Conservation (phyloP, 371 early-diverging fungal species). For the Syncephalastrum racemosum region DNA sequence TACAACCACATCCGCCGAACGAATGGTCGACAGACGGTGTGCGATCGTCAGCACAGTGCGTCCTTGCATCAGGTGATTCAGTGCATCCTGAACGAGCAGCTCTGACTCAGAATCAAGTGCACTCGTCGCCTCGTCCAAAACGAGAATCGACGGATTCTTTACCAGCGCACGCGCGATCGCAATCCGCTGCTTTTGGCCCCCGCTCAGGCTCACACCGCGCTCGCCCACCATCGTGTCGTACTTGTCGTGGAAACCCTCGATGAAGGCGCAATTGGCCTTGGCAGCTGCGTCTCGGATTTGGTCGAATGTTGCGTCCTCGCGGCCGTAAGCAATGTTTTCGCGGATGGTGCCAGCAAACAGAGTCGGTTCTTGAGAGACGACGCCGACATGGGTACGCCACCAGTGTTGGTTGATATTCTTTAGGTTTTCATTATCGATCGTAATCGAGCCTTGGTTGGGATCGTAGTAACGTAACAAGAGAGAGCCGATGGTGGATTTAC, state of each 20-base stretch:
- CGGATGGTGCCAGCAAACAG: constrained; percentile 80
- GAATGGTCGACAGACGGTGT: constrained; percentile 71
- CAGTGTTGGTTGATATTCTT: constrained; percentile 49
- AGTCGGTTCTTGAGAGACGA: constrained; percentile 82
- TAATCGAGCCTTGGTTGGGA: constrained; percentile 47
- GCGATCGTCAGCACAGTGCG: constrained; percentile 72
- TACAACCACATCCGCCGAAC: constrained; percentile 64
- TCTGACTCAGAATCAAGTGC: constrained; percentile 78
- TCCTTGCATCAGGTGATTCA: constrained; percentile 56
- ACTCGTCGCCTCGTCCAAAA: constrained; percentile 90
- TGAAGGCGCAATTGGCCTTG: constrained; percentile 71
- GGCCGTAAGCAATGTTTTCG: constrained; percentile 77
- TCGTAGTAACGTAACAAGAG: constrained; percentile 77
- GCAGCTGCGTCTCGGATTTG: constrained; percentile 60
- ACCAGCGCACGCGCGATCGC: constrained; percentile 78
- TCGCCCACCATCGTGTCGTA: constrained; percentile 74
- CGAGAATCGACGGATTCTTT: constrained; percentile 68
- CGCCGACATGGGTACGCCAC: constrained; percentile 63
- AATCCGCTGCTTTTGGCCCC: constrained; percentile 85
- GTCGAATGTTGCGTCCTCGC: constrained; percentile 54
- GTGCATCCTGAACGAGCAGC: constrained; percentile 60
- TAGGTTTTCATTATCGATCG: constrained; percentile 61
- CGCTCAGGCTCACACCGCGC: constrained; percentile 69
- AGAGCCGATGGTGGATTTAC: constrained; percentile 73
- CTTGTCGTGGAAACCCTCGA: constrained; percentile 60